phyloP scores from a whole-genome alignment of 1,284 basidiomycete genomes.

The Tylopilus orsonianus region DNA sequence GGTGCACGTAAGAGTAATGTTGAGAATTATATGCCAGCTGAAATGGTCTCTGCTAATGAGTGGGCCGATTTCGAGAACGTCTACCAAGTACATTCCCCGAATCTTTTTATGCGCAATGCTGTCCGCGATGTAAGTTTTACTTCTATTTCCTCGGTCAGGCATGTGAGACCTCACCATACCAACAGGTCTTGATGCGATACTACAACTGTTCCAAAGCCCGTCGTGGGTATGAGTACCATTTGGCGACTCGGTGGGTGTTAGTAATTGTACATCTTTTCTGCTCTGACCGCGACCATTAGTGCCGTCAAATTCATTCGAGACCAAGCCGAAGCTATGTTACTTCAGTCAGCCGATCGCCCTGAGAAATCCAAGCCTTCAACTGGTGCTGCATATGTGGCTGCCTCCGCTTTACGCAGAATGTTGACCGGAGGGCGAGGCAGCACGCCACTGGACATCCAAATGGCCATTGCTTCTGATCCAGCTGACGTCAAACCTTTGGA shows the following conservation, averaged over 20 bases:
- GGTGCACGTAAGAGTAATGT: constrained; percentile 32
- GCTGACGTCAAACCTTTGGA: constrained; percentile 55
- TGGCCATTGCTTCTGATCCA: constrained; percentile 28
- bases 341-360: constrained; percentile 33
- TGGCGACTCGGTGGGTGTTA: constrained; percentile 72
- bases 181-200: constrained; percentile 83
- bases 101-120: constrained; percentile 77
- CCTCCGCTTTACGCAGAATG: constrained; percentile 61
- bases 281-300: constrained; percentile 37
- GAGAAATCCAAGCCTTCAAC: constrained; percentile 39
- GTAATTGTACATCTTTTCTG: background rate
- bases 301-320: constrained; percentile 85
- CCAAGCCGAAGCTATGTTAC: constrained; percentile 57
- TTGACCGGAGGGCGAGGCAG: constrained; percentile 50
- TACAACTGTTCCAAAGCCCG: constrained; percentile 80
- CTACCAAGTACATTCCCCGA: constrained; percentile 88
- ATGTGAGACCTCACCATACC: constrained; percentile 4
- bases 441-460: constrained; percentile 44
- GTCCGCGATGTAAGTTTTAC: constrained; percentile 66
- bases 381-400: constrained; percentile 57
- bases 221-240: constrained; percentile 84
- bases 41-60: constrained; percentile 66
- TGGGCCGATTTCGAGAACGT: constrained; percentile 89
- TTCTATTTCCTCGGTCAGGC: constrained; percentile 1
- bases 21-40: constrained; percentile 61